A percentile compares a stretch with the other conserved stretches of the same genome.
phyloP scores from a whole-genome alignment of 176 grass and related monocot species.

The Lolium multiflorum region DNA sequence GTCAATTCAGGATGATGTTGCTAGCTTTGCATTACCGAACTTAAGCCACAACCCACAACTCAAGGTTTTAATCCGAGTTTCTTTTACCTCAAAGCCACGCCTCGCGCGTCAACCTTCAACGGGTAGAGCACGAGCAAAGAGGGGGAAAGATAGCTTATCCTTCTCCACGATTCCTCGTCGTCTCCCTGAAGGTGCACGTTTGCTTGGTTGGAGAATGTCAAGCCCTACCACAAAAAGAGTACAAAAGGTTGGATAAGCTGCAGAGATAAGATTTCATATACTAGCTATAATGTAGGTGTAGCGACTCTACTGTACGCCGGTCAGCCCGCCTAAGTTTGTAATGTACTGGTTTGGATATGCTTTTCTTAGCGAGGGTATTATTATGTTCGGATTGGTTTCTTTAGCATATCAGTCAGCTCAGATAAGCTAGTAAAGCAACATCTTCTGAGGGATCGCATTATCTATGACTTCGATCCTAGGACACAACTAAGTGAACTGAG shows the following conservation, averaged over 20 bases:
- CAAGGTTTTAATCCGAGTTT: neutral
- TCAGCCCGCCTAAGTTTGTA: constrained; percentile 21
- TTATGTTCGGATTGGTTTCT: constrained; percentile 30
- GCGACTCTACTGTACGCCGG: constrained; percentile 19
- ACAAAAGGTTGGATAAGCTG: constrained; percentile 20
- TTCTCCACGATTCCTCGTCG: constrained; percentile 10
- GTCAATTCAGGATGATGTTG: neutral
- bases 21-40: neutral
- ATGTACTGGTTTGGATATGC: constrained; percentile 39
- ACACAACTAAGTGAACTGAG: neutral
- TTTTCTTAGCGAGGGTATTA: constrained; percentile 18
- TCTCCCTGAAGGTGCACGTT: no score
- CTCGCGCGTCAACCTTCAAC: constrained; percentile 8
- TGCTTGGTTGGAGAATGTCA: no score
- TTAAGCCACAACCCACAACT: neutral
- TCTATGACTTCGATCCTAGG: constrained; percentile 30
- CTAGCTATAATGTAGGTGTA: neutral
- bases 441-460: neutral
- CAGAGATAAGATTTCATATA: constrained; percentile 46
- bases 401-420: constrained; percentile 20
- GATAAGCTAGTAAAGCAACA: constrained; percentile 48
- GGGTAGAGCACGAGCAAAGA: constrained; percentile 28
- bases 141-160: constrained; percentile 30
- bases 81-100: neutral
- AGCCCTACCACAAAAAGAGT: no score